phyloP scores from a whole-genome alignment of 1,139 yeast species.

The Zygoascus sp. region DNA sequence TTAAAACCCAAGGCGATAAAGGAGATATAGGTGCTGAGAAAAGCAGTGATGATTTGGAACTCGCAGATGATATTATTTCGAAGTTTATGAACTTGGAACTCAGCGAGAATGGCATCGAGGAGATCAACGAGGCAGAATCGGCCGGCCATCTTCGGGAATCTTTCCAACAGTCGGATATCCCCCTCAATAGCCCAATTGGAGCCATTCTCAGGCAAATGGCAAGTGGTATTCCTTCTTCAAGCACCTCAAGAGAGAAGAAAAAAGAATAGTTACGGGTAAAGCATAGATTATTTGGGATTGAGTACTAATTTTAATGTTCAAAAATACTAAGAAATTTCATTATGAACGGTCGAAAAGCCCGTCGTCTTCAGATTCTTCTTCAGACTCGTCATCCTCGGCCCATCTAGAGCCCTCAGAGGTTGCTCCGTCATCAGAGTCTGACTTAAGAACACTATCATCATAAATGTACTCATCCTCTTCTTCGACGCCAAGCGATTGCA shows the following conservation, averaged over 20 bases:
- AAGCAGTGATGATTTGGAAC: conserved; percentile 15
- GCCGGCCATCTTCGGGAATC: conserved; percentile 27
- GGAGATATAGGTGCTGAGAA: neutral
- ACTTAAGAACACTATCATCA: conserved; percentile 27
- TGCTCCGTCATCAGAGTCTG: conserved; percentile 36
- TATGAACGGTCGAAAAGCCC: conserved; percentile 15
- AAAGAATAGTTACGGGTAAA: neutral
- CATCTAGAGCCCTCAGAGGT: conserved; percentile 43
- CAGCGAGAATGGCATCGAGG: conserved; percentile 22
- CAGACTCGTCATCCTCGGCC: conserved; percentile 9
- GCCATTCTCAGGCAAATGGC: conserved; percentile 34
- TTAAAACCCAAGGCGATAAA: neutral
- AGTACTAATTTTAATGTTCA: neutral
- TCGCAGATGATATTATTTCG: conserved; percentile 20
- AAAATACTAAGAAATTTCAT: neutral
- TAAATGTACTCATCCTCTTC: conserved; percentile 24
- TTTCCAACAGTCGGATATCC: conserved; percentile 32
- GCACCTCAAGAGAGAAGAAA: neutral
- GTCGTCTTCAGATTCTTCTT: conserved; percentile 12
- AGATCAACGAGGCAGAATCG: conserved; percentile 28
- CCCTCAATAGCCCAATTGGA: conserved; percentile 38
- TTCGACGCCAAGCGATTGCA: conserved; percentile 57
- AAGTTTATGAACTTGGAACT: conserved; percentile 25
- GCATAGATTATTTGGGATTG: neutral
- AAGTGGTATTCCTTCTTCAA: conserved; percentile 5